These are phyloP conservation scores for Typha latifolia DNA, from an alignment of 176 grass and related monocot genomes.

Conservation along the genomic window DNA sequence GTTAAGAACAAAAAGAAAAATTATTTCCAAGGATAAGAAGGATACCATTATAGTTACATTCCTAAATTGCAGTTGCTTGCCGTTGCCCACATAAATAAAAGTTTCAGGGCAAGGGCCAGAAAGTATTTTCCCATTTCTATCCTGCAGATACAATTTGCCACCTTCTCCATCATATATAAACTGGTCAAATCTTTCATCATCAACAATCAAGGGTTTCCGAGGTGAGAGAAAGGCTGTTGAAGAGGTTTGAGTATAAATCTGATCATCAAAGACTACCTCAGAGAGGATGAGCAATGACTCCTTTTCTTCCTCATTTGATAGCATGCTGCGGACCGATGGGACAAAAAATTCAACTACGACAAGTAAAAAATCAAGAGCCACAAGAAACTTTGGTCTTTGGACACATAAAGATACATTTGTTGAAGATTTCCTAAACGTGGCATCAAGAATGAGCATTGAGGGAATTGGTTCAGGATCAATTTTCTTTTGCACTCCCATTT, in stretches of 20 bases:
- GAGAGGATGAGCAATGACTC: slow-evolving; percentile 45
- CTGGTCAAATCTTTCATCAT: slow-evolving; percentile 78
- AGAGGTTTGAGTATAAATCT: slow-evolving; percentile 57
- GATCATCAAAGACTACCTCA: slow-evolving; percentile 58
- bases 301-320: slow-evolving; percentile 74
- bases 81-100: slow-evolving; percentile 68
- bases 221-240: slow-evolving; percentile 63
- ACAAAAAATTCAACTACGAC: slow-evolving; percentile 87
- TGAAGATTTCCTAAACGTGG: slow-evolving; percentile 49
- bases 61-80: slow-evolving; percentile 71
- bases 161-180: slow-evolving; percentile 92
- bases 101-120: slow-evolving; percentile 51
- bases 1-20: slow-evolving; percentile 24
- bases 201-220: slow-evolving; percentile 78
- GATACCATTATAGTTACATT: slow-evolving; percentile 95
- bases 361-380: slow-evolving; percentile 89
- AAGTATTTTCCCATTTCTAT: slow-evolving; percentile 56
- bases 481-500: slow-evolving; percentile 48
- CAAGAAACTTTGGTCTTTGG: slow-evolving; percentile 89
- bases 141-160: slow-evolving; percentile 75
- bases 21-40: slow-evolving; percentile 8
- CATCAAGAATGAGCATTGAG: slow-evolving; percentile 95
- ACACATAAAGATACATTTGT: slow-evolving; percentile 57
- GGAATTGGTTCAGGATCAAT: slow-evolving; percentile 59
- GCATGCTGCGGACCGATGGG: slow-evolving; percentile 61